These are phyloP conservation scores for Penicillium nordicum DNA, from an alignment of 2,329 filamentous ascomycete genomes.

Conservation along the genomic window DNA sequence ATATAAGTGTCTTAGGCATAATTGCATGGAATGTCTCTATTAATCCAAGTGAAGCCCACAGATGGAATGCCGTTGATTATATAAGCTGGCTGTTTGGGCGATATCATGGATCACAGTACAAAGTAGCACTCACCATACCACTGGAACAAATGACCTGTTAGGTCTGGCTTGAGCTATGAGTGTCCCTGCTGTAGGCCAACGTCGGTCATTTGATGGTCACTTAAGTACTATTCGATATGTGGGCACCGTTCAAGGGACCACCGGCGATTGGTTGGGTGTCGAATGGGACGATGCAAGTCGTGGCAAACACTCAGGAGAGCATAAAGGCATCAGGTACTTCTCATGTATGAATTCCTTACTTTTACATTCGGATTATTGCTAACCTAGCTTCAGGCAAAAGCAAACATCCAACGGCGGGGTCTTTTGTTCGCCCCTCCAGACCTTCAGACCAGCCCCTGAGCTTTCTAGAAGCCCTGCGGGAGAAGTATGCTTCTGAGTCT, in stretches of 20 bases:
- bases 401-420: conserved; percentile 68
- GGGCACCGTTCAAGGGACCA: conserved; percentile 71
- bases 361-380: conserved; percentile 7
- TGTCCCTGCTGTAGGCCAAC: conserved; percentile 57
- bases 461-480: conserved; percentile 74
- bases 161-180: conserved; percentile 3
- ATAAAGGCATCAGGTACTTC: conserved; percentile 78
- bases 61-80: conserved; percentile 16
- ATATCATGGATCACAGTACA: conserved; percentile 2
- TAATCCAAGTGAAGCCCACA: neutral
- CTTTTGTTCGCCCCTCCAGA: conserved; percentile 78
- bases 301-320: conserved; percentile 86
- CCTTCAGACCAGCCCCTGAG: conserved; percentile 64
- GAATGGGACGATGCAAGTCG: conserved; percentile 89
- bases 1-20: neutral
- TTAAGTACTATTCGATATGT: conserved; percentile 82
- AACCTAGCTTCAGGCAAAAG: conserved; percentile 50
- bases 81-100: conserved; percentile 19
- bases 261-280: conserved; percentile 82
- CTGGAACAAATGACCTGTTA: neutral
- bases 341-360: conserved; percentile 55
- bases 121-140: neutral
- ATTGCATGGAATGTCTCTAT: neutral
- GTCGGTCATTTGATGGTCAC: conserved; percentile 73
- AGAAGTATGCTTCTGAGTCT: conserved; percentile 73